Conservation (phyloP, 2,329 filamentous ascomycete species). For the Hawksworthiomyces lignivorus region DNA sequence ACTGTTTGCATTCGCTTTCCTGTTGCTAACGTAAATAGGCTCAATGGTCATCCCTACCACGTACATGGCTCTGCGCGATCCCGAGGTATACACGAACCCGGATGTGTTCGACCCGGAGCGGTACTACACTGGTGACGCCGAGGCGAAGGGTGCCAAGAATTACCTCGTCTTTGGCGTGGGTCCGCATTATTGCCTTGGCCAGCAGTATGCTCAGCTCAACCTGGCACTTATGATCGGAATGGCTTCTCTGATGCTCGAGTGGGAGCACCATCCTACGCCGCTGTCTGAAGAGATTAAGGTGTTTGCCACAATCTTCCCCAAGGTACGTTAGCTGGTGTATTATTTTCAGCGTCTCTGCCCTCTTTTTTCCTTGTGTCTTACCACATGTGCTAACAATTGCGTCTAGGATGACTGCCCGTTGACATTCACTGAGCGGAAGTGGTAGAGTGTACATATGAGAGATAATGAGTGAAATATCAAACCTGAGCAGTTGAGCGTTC, state of each 20-base stretch:
- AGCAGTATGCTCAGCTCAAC: conserved; percentile 85
- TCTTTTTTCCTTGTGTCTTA: not conserved
- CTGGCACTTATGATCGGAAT: conserved; percentile 85
- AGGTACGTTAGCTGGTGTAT: conserved; percentile 60
- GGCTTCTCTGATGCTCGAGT: conserved; percentile 78
- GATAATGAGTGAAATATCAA: not conserved
- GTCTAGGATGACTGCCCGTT: conserved; percentile 73
- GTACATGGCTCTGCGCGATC: conserved; percentile 84
- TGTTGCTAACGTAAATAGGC: too few relatives aligned
- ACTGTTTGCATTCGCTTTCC: too few relatives aligned
- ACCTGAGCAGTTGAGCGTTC: too few relatives aligned
- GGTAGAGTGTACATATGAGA: conserved; percentile 22
- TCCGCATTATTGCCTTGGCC: conserved; percentile 92
- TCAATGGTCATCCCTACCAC: conserved; percentile 92
- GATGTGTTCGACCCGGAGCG: conserved; percentile 85
- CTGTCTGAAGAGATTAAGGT: conserved; percentile 92
- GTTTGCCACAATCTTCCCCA: conserved; percentile 96
- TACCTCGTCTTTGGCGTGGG: conserved; percentile 94
- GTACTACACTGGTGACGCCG: conserved; percentile 84
- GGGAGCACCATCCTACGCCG: conserved; percentile 80
- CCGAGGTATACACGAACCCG: conserved; percentile 83
- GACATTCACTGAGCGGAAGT: conserved; percentile 55
- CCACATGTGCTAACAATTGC: conserved; percentile 9
- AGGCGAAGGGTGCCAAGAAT: conserved; percentile 82
- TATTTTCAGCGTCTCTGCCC: not conserved